A percentile compares a stretch with the other conserved stretches of the same genome.
These are phyloP conservation scores for Penicillium polonicum DNA, from an alignment of 2,329 filamentous ascomycete species.

Conservation along the genomic window DNA sequence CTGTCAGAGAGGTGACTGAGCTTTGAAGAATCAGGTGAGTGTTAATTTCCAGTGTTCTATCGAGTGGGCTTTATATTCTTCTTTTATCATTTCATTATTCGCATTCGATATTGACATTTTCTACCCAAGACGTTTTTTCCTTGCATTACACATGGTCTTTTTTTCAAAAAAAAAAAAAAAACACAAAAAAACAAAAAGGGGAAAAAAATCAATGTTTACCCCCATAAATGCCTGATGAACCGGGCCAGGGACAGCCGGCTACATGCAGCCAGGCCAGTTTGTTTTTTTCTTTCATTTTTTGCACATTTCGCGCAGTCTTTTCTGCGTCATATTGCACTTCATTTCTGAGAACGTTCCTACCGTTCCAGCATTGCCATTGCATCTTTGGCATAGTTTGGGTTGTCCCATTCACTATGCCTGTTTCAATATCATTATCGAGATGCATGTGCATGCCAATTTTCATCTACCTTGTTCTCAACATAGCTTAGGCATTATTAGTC, in stretches of 20 bases:
- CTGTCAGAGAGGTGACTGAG: neutral
- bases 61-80: neutral
- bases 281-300: neutral
- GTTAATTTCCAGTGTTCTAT: neutral
- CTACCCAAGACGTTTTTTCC: too few relatives aligned
- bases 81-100: too few relatives aligned
- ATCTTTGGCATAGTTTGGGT: neutral
- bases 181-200: neutral
- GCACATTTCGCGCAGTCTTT: neutral
- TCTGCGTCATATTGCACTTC: neutral
- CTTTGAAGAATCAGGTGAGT: neutral
- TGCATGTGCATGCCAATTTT: neutral
- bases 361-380: neutral
- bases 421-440: neutral
- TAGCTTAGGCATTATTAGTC: neutral
- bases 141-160: neutral
- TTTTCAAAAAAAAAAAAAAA: too few relatives aligned
- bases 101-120: neutral
- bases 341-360: neutral
- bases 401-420: neutral
- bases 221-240: neutral
- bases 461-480: neutral
- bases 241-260: neutral
- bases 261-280: neutral
- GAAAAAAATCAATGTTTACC: neutral